phyloP scores from a whole-genome alignment of 495 filamentous ascomycete species.

The Durotheca rogersii region DNA sequence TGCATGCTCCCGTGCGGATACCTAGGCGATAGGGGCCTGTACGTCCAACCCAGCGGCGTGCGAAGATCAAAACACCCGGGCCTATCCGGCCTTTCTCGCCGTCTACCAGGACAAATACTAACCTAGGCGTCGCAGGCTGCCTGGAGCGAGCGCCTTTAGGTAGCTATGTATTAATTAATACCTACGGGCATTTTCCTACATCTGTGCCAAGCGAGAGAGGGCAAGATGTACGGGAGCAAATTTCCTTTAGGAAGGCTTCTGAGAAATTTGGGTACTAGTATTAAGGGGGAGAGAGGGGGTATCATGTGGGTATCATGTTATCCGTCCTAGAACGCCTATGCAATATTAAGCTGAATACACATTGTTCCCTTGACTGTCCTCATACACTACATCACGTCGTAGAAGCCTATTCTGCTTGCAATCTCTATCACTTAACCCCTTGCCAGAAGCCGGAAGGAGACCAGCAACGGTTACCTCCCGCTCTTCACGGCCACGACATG shows the following conservation, averaged over 20 bases:
- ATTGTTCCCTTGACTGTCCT: neutral
- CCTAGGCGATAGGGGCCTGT: too few relatives aligned
- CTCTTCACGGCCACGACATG: slow-evolving; percentile 48
- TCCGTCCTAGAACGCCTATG: slow-evolving; percentile 18
- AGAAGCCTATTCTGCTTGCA: neutral
- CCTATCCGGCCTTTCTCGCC: too few relatives aligned
- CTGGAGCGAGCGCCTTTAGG: too few relatives aligned
- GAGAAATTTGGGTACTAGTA: slow-evolving; percentile 6
- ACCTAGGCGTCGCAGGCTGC: too few relatives aligned
- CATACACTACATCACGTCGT: neutral
- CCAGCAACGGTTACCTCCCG: slow-evolving; percentile 7
- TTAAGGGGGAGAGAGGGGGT: slow-evolving; percentile 11
- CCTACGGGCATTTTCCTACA: too few relatives aligned
- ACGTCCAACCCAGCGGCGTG: too few relatives aligned
- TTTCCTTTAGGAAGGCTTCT: slow-evolving; percentile 16
- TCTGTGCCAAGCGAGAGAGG: too few relatives aligned
- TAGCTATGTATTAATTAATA: too few relatives aligned
- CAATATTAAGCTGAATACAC: slow-evolving; percentile 12
- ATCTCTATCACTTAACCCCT: neutral
- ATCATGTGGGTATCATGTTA: slow-evolving; percentile 5
- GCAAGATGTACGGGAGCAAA: too few relatives aligned
- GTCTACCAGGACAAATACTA: too few relatives aligned
- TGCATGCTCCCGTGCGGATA: too few relatives aligned
- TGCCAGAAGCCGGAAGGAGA: neutral
- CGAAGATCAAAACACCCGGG: too few relatives aligned